Evolutionary conservation across 176 grass and related monocot species (phyloP), one percentile per base, ranked within the genome.

Genomic region (Avena eriantha): DNA sequence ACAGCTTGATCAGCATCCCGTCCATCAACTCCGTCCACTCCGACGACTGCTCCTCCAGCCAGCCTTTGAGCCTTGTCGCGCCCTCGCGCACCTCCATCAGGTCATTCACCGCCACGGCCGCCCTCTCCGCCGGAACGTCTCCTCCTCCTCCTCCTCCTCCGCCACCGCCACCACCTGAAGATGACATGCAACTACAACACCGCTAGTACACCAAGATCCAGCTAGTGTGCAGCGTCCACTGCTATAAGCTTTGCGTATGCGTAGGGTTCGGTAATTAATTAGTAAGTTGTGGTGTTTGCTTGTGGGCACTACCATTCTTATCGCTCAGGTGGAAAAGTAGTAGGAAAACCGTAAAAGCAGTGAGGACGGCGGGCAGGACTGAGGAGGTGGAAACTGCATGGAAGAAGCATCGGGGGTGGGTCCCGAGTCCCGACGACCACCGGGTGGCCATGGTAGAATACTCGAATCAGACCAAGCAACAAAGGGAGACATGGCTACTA

Each of bases 1-100:
- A 69, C 82, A 90, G 16, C 82, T 80, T 89, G 72, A 50, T n/a
- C 21, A 90, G 75, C 22, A 92, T 84, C 66, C 34, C 90, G 71
- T 95, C 82, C 87, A 84, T 54, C 55, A 59, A 57, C 33, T 71
- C 31, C 34, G 83, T 22, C 35, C 22, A 64, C 77, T 70, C 34
- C 64, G 87, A 47, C 76, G 57, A 48, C 50, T 19, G 82, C 53
- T 80, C 71, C 26, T 70, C 63, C 80, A 60, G 80, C 71, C 90
- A 69, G 19, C 34, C 13, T 57, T 74, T 87, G 55, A 95, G 73
- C 78, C 54, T 71, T 33, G 4, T 55, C 47, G 8, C 51, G 17
- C 53, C 88, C 13, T 92, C 85, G 4, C 41, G 90, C 59, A 64
- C 93, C 81, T 90, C 73, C 39, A 26, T 48, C 66, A 92, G 59